Conservation (phyloP, 495 filamentous ascomycete species). For the Penicillium ochrochloron region DNA sequence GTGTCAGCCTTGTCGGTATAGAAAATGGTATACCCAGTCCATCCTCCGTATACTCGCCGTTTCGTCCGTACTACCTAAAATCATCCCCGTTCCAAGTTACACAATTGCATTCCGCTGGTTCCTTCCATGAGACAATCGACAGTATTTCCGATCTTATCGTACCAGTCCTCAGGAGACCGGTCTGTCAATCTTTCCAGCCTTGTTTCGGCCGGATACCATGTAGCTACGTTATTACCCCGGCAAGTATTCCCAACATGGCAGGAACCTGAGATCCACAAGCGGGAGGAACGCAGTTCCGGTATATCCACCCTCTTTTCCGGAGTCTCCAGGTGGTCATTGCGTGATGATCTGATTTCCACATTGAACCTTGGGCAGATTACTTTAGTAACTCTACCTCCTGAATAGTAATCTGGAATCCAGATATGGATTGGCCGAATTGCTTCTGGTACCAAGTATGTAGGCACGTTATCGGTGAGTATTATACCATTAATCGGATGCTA, state of each 20-base stretch:
- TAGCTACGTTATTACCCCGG: not conserved
- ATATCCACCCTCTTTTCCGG: not conserved
- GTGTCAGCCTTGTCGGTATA: not conserved
- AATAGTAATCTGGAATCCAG: not conserved
- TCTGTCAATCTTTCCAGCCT: not conserved
- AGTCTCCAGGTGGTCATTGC: slow-evolving; percentile 2
- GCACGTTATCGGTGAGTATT: not conserved
- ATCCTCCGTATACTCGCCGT: not conserved
- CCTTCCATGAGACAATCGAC: not conserved
- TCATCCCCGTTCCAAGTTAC: not conserved
- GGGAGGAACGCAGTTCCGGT: not conserved
- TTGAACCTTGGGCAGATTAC: not conserved
- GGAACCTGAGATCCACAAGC: slow-evolving; percentile 1
- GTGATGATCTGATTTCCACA: slow-evolving; percentile 1
- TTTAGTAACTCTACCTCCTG: not conserved
- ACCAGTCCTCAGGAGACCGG: not conserved
- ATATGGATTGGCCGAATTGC: too few relatives aligned
- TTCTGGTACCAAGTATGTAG: too few relatives aligned
- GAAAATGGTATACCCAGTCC: not conserved
- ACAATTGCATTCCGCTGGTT: not conserved
- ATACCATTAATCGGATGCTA: not conserved
- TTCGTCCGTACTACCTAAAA: not conserved
- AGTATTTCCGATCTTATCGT: not conserved
- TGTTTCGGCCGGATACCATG: not conserved
- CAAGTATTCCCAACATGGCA: slow-evolving; percentile 20